phyloP scores from a whole-genome alignment of 2,329 filamentous ascomycete genomes.

The Aspergillus sp. region DNA sequence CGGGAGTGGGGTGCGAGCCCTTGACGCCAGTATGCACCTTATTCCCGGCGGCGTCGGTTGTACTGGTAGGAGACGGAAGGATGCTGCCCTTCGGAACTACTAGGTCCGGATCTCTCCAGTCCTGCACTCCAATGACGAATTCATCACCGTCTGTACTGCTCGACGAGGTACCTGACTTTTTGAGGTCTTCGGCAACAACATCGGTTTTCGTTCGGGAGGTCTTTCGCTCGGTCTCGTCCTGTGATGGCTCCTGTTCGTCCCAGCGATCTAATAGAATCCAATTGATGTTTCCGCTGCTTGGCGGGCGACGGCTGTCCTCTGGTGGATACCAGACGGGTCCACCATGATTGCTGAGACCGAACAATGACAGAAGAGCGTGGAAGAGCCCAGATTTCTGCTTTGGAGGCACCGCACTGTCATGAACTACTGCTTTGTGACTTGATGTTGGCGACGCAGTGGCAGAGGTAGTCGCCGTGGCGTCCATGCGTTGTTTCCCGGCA shows the following conservation, averaged over 20 bases:
- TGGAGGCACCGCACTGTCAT: conserved; percentile 19
- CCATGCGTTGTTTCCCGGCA: conserved; percentile 22
- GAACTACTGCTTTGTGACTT: conserved; percentile 24
- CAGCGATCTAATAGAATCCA: conserved; percentile 72
- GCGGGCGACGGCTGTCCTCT: conserved; percentile 63
- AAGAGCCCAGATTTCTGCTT: conserved; percentile 40
- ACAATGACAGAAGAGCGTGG: conserved; percentile 45
- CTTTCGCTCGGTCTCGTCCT: conserved; percentile 1
- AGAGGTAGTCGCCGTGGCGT: conserved; percentile 31
- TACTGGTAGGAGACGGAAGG: conserved; percentile 25
- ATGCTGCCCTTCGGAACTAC: conserved; percentile 49
- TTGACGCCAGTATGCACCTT: conserved; percentile 37
- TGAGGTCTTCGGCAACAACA: conserved; percentile 18
- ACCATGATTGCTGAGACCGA: conserved; percentile 44
- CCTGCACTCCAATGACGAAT: conserved; percentile 81
- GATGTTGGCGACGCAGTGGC: conserved; percentile 36
- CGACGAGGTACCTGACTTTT: conserved; percentile 28
- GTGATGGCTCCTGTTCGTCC: conserved; percentile 51
- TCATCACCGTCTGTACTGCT: conserved; percentile 53
- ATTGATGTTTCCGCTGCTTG: conserved; percentile 71
- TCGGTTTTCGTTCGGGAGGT: conserved; percentile 20
- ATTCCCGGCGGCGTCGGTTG: conserved; percentile 25
- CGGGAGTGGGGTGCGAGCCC: conserved; percentile 29
- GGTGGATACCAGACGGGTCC: conserved; percentile 25
- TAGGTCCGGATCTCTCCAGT: conserved; percentile 80